Conservation (phyloP, 1,284 basidiomycete species). For the Papiliotrema laurentii region DNA sequence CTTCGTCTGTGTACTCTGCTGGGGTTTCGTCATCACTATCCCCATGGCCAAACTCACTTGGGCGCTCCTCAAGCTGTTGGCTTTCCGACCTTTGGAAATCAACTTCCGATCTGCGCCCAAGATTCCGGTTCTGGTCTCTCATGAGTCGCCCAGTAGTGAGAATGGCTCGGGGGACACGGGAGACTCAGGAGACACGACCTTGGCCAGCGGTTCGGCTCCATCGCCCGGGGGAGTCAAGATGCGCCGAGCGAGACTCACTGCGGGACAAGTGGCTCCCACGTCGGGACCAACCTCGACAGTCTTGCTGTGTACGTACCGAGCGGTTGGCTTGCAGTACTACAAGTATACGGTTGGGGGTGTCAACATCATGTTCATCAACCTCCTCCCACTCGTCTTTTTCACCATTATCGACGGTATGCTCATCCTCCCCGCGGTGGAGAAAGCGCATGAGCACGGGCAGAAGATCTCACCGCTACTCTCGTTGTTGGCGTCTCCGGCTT, state of each 20-base stretch:
- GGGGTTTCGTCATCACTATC: conserved; percentile 87
- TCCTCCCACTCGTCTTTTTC: conserved; percentile 89
- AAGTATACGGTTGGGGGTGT: conserved; percentile 99
- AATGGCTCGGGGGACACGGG: conserved; percentile 5
- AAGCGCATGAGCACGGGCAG: conserved; percentile 52
- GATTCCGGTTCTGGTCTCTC: conserved; percentile 29
- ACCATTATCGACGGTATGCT: conserved; percentile 90
- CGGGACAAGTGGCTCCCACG: conserved; percentile 68
- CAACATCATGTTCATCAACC: conserved; percentile 97
- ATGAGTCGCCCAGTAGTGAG: conserved; percentile 24
- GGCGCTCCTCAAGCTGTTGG: conserved; percentile 82
- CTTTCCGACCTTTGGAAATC: conserved; percentile 73
- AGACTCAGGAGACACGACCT: conserved; percentile 18
- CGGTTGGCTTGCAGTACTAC: conserved; percentile 89
- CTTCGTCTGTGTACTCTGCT: conserved; percentile 79
- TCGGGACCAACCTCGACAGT: conserved; percentile 75
- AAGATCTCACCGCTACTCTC: conserved; percentile 54
- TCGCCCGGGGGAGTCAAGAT: conserved; percentile 51
- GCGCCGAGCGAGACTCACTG: conserved; percentile 57
- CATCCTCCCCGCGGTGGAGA: conserved; percentile 67
- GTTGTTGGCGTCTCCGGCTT: conserved; percentile 65
- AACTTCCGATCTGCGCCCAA: conserved; percentile 67
- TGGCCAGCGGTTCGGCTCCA: conserved; percentile 15
- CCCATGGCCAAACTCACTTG: conserved; percentile 98
- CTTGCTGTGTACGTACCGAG: conserved; percentile 90